Conservation (phyloP, 148 eudicot species). For the Rhododendron vialii region DNA sequence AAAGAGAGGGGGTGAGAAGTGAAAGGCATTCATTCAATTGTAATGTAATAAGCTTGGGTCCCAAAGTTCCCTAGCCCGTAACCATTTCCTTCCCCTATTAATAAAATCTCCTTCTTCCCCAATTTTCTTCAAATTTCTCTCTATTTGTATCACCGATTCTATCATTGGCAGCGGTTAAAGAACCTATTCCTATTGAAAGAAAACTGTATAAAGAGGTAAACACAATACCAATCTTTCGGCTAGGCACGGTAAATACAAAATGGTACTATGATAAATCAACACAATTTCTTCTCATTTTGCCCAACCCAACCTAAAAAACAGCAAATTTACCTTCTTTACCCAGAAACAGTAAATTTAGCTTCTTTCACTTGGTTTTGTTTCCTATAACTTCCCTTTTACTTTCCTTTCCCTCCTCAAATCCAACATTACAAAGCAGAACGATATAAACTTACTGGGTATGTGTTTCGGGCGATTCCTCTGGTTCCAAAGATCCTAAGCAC, state of each 20-base stretch:
- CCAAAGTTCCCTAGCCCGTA: not conserved
- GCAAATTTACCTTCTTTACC: not conserved
- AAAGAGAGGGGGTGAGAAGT: not conserved
- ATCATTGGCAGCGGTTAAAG: not conserved
- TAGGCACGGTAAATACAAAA: not conserved
- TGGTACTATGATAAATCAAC: not conserved
- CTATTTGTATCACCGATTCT: no score
- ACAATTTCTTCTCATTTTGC: not conserved
- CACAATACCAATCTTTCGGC: not conserved
- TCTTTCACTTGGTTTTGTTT: not conserved
- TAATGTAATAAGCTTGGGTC: not conserved
- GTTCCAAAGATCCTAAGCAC: constrained; percentile 5
- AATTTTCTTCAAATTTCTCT: no score
- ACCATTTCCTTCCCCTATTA: no score
- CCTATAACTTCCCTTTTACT: not conserved
- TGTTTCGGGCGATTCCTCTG: constrained; percentile 19
- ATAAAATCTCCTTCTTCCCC: no score
- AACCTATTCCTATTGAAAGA: not conserved
- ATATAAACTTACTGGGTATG: constrained; percentile 23
- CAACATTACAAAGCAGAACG: not conserved
- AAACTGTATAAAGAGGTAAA: not conserved
- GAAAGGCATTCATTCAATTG: not conserved
- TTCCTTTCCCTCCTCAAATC: not conserved
- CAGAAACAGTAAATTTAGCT: not conserved
- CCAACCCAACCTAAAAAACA: not conserved